Percentiles rank a stretch among this genome's conserved stretches.
These are phyloP conservation scores for Entonaema liquescens DNA, from an alignment of 495 filamentous ascomycete genomes.

Conservation along the genomic window DNA sequence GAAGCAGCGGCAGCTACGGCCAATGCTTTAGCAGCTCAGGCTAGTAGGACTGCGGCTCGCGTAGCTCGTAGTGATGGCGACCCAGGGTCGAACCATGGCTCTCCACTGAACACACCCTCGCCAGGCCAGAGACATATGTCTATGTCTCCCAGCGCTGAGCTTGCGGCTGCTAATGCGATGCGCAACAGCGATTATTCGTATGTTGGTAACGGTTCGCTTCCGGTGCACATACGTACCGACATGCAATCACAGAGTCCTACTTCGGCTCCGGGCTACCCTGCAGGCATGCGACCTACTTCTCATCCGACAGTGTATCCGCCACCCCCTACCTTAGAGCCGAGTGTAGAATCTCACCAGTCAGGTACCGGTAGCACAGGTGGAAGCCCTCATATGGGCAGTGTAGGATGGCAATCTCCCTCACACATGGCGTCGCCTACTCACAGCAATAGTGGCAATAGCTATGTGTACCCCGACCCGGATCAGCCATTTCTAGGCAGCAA, in stretches of 20 bases:
- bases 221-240: slow-evolving; percentile 83
- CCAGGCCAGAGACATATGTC: slow-evolving; percentile 79
- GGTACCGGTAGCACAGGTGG: slow-evolving; percentile 69
- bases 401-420: slow-evolving; percentile 78
- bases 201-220: slow-evolving; percentile 74
- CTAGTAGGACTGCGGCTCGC: slow-evolving; percentile 51
- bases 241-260: slow-evolving; percentile 77
- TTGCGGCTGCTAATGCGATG: slow-evolving; percentile 77
- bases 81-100: slow-evolving; percentile 79
- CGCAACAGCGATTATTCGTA: slow-evolving; percentile 76
- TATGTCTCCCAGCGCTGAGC: slow-evolving; percentile 79
- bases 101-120: slow-evolving; percentile 87
- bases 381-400: slow-evolving; percentile 76
- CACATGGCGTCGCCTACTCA: slow-evolving; percentile 73
- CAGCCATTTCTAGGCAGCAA: slow-evolving; percentile 60
- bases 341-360: slow-evolving; percentile 75
- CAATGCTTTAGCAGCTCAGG: slow-evolving; percentile 59
- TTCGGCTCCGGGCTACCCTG: slow-evolving; percentile 68
- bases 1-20: slow-evolving; percentile 91
- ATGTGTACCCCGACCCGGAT: slow-evolving; percentile 75
- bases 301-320: slow-evolving; percentile 83
- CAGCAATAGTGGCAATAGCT: slow-evolving; percentile 62
- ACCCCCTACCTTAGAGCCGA: slow-evolving; percentile 88
- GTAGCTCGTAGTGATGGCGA: slow-evolving; percentile 74
- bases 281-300: slow-evolving; percentile 68